These are phyloP conservation scores for Pulicaria dysenterica DNA, from an alignment of 129 eudicot species.

Conservation along the genomic window DNA sequence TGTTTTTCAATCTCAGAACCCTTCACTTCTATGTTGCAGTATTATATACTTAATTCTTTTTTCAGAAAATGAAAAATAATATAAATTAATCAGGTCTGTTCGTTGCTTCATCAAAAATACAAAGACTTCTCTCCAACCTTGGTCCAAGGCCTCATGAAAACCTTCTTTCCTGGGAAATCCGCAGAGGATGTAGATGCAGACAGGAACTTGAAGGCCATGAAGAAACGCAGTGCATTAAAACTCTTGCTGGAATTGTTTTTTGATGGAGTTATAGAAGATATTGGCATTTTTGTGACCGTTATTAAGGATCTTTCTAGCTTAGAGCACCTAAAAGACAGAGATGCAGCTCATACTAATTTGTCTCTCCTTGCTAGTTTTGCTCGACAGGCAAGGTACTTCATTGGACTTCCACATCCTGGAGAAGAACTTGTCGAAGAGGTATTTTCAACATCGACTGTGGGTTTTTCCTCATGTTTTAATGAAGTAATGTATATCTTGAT, in stretches of 20 bases:
- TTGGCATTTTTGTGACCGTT: conserved; percentile 64
- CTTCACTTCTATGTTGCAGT: background rate
- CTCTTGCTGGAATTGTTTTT: conserved; percentile 87
- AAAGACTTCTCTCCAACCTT: conserved; percentile 83
- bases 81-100: conserved; percentile 63
- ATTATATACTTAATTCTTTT: background rate
- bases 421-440: conserved; percentile 94
- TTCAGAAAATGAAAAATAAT: too few relatives aligned
- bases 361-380: conserved; percentile 97
- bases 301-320: conserved; percentile 86
- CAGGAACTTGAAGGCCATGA: conserved; percentile 81
- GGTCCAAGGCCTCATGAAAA: conserved; percentile 80
- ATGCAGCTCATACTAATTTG: conserved; percentile 88
- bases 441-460: background rate
- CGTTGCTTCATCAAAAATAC: conserved; percentile 97
- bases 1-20: background rate
- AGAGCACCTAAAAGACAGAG: conserved; percentile 94
- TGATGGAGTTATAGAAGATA: conserved; percentile 93
- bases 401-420: conserved; percentile 78
- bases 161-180: conserved; percentile 83
- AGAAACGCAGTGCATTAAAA: conserved; percentile 90
- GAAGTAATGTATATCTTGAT: background rate
- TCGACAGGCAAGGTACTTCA: conserved; percentile 88
- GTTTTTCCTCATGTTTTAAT: conserved; percentile 2
- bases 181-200: conserved; percentile 81